Evolutionary conservation across 1,284 basidiomycete species (phyloP), one percentile per base, ranked within the genome.

Genomic region (Irpex rosettiformis): DNA sequence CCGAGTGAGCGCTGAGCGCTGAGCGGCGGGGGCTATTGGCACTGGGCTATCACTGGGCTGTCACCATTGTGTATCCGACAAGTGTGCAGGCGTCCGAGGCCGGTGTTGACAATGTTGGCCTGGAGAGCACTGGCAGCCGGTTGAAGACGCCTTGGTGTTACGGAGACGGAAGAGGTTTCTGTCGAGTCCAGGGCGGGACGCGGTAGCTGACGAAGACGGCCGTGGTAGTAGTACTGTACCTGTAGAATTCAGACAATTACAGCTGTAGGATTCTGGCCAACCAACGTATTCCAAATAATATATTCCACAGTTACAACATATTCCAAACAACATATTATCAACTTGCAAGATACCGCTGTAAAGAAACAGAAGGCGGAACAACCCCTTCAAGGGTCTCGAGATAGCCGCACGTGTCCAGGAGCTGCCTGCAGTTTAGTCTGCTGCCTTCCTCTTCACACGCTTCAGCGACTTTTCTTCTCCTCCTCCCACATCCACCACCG

Each of bases 401-500:
- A 57, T 57, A 54, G 59, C 43, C 59, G 59, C 59, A 52, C 42
- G 29, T 55, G 59, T 61, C 40, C 56, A 55, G 57, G 55, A 52
- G n/a, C n/a, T 53, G 30, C 27, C 55, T 53, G 48, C 48, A 51
- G 16, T 51, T 51, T 51, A 55, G 52, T 47, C 53, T 40, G 52
- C 54, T 45, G 33, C 27, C n/a, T 51, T 55, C 43, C 55, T 40
- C 45, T 51, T 48, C 18, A 52, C 55, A 55, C 55, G 33, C 56
- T 55, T 57, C 57, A 51, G 59, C 56, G 55, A 57, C 42, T 58
- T 51, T 56, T 57, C 48, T 57, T 51, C 48, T 29, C 60, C 52
- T 57, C 54, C 57, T 54, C 58, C 53, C 61, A 55, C 60, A 47
- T 58, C 54, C 53, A 54, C 57, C 59, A 61, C 59, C 60, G 61